Evolutionary conservation across 768 basidiomycete genomes (phyloP).

Genomic region (Boletus subparvulus): DNA sequence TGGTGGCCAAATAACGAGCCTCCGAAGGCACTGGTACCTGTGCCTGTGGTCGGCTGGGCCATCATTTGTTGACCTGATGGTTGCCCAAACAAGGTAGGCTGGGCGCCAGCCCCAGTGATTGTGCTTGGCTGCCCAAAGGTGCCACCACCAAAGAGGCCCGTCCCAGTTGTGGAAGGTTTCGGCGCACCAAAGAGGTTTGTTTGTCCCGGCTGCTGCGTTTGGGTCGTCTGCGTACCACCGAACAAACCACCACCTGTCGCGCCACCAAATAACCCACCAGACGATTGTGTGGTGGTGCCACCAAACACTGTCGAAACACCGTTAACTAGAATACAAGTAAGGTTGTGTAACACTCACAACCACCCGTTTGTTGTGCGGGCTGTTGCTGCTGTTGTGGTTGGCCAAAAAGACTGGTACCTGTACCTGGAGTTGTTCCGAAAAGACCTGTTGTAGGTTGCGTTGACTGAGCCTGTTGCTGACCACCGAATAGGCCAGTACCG

Average conservation of each 20-base stretch:
- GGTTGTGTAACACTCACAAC: conserved; percentile 30
- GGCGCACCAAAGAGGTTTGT: conserved; percentile 28
- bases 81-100: conserved; percentile 50
- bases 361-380: conserved; percentile 38
- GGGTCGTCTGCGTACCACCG: conserved; percentile 35
- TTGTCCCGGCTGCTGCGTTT: conserved; percentile 38
- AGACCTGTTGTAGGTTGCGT: conserved; percentile 25
- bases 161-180: conserved; percentile 35
- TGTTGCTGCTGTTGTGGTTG: conserved; percentile 38
- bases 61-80: conserved; percentile 43
- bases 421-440: conserved; percentile 30
- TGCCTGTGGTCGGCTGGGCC: conserved; percentile 38
- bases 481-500: conserved; percentile 30
- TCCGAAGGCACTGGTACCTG: conserved; percentile 35
- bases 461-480: conserved; percentile 27
- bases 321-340: conserved; percentile 8
- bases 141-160: conserved; percentile 52
- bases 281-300: conserved; percentile 30
- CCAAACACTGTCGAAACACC: conserved; percentile 36
- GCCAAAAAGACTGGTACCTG: conserved; percentile 34
- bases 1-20: conserved; percentile 48
- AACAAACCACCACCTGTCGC: conserved; percentile 36
- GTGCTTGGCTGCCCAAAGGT: conserved; percentile 44
- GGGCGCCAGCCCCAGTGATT: conserved; percentile 29
- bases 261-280: conserved; percentile 39